phyloP scores from a whole-genome alignment of 2,329 filamentous ascomycete genomes.

The Fusarium nisikadoi region DNA sequence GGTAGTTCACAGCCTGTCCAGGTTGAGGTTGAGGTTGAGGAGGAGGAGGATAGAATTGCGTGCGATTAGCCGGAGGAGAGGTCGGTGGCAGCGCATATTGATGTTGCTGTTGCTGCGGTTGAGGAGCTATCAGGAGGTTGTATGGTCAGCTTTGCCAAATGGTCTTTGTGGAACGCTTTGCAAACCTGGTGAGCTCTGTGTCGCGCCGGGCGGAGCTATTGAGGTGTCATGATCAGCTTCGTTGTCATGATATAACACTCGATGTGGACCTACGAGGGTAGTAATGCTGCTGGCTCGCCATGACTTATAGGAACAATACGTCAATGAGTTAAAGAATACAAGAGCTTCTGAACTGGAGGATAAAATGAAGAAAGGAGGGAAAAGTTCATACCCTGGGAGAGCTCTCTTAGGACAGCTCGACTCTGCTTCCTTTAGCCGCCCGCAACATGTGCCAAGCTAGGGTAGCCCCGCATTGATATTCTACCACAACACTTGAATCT shows the following conservation, averaged over 20 bases:
- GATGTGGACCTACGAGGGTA: conserved; percentile 57
- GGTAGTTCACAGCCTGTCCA: conserved; percentile 43
- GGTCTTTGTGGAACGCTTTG: background rate
- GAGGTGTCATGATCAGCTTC: conserved; percentile 37
- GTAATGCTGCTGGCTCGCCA: conserved; percentile 56
- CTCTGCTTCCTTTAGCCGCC: conserved; percentile 34
- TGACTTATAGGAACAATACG: conserved; percentile 35
- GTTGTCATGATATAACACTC: conserved; percentile 24
- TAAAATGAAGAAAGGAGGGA: conserved; percentile 2
- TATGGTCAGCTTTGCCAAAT: conserved; percentile 21
- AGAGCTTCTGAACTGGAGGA: background rate
- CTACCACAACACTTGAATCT: conserved; percentile 7
- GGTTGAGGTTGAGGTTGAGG: conserved; percentile 50
- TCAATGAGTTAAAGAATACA: background rate
- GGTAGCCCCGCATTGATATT: conserved; percentile 31
- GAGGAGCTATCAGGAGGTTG: conserved; percentile 32
- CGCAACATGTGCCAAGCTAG: conserved; percentile 33
- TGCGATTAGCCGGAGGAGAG: conserved; percentile 58
- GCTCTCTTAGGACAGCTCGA: conserved; percentile 10
- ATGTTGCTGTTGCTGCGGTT: conserved; percentile 46
- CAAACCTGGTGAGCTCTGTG: conserved; percentile 45
- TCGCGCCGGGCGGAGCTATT: conserved; percentile 55
- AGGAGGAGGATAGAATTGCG: conserved; percentile 58
- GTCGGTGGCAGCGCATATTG: conserved; percentile 60
- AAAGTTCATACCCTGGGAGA: conserved; percentile 10